Evolutionary conservation across 2,329 filamentous ascomycete genomes (phyloP), one percentile per base, ranked within the genome.

Genomic region (Penicillium sp.): DNA sequence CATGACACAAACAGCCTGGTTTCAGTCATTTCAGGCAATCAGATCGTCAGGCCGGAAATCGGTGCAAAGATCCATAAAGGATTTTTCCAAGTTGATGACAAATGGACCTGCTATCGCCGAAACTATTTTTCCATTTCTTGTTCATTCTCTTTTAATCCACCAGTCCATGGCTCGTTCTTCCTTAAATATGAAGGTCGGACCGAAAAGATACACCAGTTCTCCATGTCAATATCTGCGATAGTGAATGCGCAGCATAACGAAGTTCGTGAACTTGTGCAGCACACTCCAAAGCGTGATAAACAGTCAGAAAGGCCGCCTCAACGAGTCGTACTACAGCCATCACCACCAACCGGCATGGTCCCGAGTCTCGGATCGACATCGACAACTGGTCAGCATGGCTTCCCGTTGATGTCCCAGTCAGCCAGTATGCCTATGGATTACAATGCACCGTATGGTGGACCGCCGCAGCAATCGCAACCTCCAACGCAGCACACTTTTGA

Each of bases 51-150:
- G 66, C 84, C 91, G 21, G 89, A 91, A 15, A 91, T 97, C 66
- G 84, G 89, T 31, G 91, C 91, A 41, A 90, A 88, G 70, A 92
- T 96, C 63, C 91, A 96, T 75, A 96, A 96, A 70, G 93, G 93
- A 0, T 96, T 96, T 78, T 96, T 97, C 74, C 81, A 88, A 41
- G 85, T 85, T 3, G 93, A 96, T 59, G 84, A 86, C 19, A 91
- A 93, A 69, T 97, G 92, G 92, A 97, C 93, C 0, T 96, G 93
- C 79, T 97, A 97, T 74, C 85, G 93, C 38, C 86, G 93, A 48
- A 97, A 97, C 75, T 97, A 97, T 78, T 95, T 97, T 74, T 90
- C 91, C 0, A 92, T 95, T 57, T 87, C 89, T 56, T 94, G 91
- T 75, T 91, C 90, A 3, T 97, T 90, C 77, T 85, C 85, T 13